Base-by-base conservation (phyloP, 805 yeast genomes). In the Candida krabiensis region DNA sequence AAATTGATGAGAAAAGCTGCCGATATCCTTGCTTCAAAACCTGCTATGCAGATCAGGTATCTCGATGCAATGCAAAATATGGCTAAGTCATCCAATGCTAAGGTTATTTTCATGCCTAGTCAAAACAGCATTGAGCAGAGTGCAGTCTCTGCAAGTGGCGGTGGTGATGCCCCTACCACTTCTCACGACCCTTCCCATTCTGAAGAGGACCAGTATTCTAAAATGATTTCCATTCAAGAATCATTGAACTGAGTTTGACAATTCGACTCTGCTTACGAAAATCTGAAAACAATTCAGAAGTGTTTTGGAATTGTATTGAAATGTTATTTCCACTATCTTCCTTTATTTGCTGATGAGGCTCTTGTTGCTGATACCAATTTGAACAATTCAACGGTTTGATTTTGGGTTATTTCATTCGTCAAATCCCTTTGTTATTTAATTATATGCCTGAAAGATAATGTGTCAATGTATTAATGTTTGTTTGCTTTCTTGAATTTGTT, bases 1-100 rank as follows among this genome's bases (percentile, higher is more conserved):
- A 80, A 80, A 59, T 71, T 80, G 48, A 81, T 82, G 87, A 74
- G 89, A 66, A 79, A 80, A 60, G 87, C 88, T 19, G 86, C 88
- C 37, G 87, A 82, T 60, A 80, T 82, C 41, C 71, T 82, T 53
- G 83, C 84, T 31, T 78, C 85, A 27, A 80, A 80, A 49, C 78
- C 87, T 11, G 89, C 88, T 19, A 80, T 82, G 85, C 88, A 82
- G 66, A 82, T 82, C 58, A 67, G 89, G 60, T 82, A 82, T 55
- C 70, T 82, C 61, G 89, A 82, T 52, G 88, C 88, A n/a, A 78
- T 82, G 79, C 86, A 80, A 62, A 69, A 67, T 44, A 82, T 82
- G 87, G 83, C 86, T 24, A 75, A 65, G 45, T 54, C 70, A 35
- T 65, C 86, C 1, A 73, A 75, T 41, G 64, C 85, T n/a, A 78